Conservation (phyloP, 768 basidiomycete genomes). For the Macrolepiota fuliginosa region DNA sequence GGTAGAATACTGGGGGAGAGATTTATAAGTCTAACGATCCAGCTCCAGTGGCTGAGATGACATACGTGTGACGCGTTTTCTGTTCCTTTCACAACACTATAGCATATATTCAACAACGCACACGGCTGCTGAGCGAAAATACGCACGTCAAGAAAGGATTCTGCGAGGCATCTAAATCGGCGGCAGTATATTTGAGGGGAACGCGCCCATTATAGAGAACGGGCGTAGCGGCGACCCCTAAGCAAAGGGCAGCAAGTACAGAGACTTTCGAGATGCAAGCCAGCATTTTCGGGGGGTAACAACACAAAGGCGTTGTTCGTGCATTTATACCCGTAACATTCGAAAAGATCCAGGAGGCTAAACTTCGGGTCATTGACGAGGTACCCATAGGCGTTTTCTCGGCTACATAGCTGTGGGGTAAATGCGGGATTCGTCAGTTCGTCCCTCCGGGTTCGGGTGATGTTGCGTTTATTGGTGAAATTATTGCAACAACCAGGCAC, state of each 20-base stretch:
- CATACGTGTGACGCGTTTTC: constrained; percentile 49
- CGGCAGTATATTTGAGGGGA: constrained; percentile 38
- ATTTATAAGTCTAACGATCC: neutral
- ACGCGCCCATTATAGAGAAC: constrained; percentile 53
- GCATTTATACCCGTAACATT: neutral
- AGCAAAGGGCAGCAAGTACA: neutral
- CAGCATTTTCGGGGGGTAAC: neutral
- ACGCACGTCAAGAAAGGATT: constrained; percentile 58
- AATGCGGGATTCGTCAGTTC: neutral
- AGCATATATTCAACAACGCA: neutral
- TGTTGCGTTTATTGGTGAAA: neutral
- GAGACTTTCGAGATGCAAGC: neutral
- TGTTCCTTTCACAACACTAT: constrained; percentile 54
- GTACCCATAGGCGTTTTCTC: neutral
- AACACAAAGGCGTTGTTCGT: neutral
- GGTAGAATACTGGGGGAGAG: constrained; percentile 36
- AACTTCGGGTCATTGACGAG: constrained; percentile 1
- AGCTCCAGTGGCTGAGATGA: constrained; percentile 1
- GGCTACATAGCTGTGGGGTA: neutral
- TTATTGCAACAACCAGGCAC: neutral
- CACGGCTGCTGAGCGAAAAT: neutral
- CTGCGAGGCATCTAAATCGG: constrained; percentile 42
- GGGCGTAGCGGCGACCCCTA: neutral
- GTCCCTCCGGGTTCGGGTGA: neutral
- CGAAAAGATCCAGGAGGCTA: neutral